phyloP scores from a whole-genome alignment of 2,329 filamentous ascomycete species.

The Colletotrichum lentis region DNA sequence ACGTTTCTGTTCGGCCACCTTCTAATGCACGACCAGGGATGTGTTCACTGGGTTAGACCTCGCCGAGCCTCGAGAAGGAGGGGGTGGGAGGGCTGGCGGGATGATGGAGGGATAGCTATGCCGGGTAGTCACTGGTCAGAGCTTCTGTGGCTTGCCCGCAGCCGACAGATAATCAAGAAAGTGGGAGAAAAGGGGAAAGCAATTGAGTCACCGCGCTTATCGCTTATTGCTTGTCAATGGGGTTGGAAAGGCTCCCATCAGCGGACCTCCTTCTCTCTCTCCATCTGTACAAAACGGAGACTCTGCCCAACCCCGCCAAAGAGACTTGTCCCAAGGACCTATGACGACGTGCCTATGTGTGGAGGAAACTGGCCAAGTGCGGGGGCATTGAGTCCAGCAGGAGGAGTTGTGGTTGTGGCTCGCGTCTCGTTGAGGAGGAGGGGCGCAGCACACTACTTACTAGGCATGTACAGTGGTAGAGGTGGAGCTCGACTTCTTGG shows the following conservation, averaged over 20 bases:
- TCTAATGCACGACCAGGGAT: slow-evolving; percentile 33
- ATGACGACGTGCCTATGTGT: slow-evolving; percentile 36
- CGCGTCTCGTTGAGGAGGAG: slow-evolving; percentile 25
- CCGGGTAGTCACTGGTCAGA: slow-evolving; percentile 27
- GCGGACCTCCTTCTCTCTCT: background rate
- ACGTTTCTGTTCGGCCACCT: slow-evolving; percentile 15
- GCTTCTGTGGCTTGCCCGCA: slow-evolving; percentile 22
- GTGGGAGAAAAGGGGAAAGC: slow-evolving; percentile 9
- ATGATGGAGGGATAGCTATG: slow-evolving; percentile 1
- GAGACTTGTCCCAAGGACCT: slow-evolving; percentile 30
- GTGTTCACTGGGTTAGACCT: slow-evolving; percentile 17
- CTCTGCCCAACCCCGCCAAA: slow-evolving; percentile 34
- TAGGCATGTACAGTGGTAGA: background rate
- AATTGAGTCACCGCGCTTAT: slow-evolving; percentile 15
- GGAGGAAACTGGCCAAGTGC: slow-evolving; percentile 34
- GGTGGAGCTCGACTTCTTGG: slow-evolving; percentile 25
- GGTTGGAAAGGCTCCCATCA: slow-evolving; percentile 8
- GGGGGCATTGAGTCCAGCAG: slow-evolving; percentile 22
- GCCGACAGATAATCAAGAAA: background rate
- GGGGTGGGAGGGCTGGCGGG: slow-evolving; percentile 1
- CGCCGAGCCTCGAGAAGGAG: slow-evolving; percentile 12
- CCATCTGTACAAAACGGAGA: background rate
- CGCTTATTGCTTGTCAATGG: background rate
- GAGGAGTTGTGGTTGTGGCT: slow-evolving; percentile 19
- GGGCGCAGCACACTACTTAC: background rate